These are phyloP conservation scores for Diplocarpon mali DNA, from an alignment of 2,329 filamentous ascomycete species.

Conservation along the genomic window DNA sequence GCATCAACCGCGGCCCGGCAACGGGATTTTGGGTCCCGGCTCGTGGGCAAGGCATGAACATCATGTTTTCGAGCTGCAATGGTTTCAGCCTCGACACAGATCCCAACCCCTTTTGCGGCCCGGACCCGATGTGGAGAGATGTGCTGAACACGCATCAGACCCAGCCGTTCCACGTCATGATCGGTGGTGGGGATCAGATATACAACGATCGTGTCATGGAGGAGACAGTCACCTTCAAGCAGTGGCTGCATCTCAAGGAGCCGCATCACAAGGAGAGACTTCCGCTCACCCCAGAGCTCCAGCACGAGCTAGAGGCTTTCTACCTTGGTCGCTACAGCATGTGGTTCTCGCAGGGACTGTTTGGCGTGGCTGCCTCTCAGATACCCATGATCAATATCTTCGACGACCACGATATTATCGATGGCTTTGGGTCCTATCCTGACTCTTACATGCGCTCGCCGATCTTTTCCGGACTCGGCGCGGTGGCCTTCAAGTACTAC, in stretches of 20 bases:
- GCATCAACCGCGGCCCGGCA: slow-evolving; percentile 83
- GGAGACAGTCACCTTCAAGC: slow-evolving; percentile 63
- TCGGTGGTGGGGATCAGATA: slow-evolving; percentile 92
- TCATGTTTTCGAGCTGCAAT: slow-evolving; percentile 98
- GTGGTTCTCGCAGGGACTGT: slow-evolving; percentile 96
- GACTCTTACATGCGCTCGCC: slow-evolving; percentile 84
- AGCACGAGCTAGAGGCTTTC: slow-evolving; percentile 77
- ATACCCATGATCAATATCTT: slow-evolving; percentile 99
- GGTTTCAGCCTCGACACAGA: slow-evolving; percentile 80
- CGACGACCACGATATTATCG: slow-evolving; percentile 88
- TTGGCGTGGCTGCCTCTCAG: slow-evolving; percentile 83
- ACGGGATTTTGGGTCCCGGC: slow-evolving; percentile 93
- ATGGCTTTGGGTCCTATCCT: slow-evolving; percentile 88
- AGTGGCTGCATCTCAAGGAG: slow-evolving; percentile 77
- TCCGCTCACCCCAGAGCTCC: slow-evolving; percentile 70
- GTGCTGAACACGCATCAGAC: slow-evolving; percentile 87
- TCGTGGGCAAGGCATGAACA: slow-evolving; percentile 79
- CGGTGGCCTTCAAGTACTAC: slow-evolving; percentile 95
- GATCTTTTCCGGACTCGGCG: slow-evolving; percentile 81
- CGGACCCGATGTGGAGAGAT: slow-evolving; percentile 94
- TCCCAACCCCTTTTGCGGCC: slow-evolving; percentile 71
- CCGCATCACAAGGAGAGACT: slow-evolving; percentile 67
- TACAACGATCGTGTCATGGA: slow-evolving; percentile 82
- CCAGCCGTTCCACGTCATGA: slow-evolving; percentile 93
- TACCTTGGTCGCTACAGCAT: slow-evolving; percentile 81